A percentile compares a stretch with the other conserved stretches of the same genome.
Evolutionary conservation across 2,329 filamentous ascomycete species (phyloP).

Genomic region (Colletotrichum aenigma): DNA sequence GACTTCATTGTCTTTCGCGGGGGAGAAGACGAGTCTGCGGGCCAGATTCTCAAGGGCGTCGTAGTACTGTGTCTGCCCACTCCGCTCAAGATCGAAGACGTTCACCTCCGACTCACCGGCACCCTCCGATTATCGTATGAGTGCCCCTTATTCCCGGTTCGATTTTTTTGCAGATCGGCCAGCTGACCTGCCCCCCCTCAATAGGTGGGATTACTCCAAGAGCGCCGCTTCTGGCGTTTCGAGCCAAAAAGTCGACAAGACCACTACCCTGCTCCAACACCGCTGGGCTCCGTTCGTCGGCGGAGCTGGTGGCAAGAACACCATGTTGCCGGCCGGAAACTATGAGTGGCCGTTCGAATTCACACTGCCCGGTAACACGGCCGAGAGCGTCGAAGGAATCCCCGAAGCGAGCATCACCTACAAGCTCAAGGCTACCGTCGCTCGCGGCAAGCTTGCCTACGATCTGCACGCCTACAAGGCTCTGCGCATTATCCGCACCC

Average conservation of each 20-base stretch:
- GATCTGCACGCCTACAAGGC: slow-evolving; percentile 83
- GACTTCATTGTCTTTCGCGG: slow-evolving; percentile 83
- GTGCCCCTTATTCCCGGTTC: slow-evolving; percentile 8
- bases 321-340: slow-evolving; percentile 72
- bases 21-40: slow-evolving; percentile 74
- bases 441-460: slow-evolving; percentile 85
- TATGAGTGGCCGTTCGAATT: slow-evolving; percentile 85
- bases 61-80: slow-evolving; percentile 76
- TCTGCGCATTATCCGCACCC: slow-evolving; percentile 76
- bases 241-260: slow-evolving; percentile 63
- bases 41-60: slow-evolving; percentile 74
- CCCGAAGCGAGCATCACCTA: slow-evolving; percentile 88
- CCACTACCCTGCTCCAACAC: slow-evolving; percentile 67
- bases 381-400: slow-evolving; percentile 92
- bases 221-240: slow-evolving; percentile 62
- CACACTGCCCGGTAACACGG: slow-evolving; percentile 71
- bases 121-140: slow-evolving; percentile 72
- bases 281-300: slow-evolving; percentile 72
- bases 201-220: slow-evolving; percentile 56
- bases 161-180: neutral
- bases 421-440: slow-evolving; percentile 87
- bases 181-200: neutral
- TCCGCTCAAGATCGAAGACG: slow-evolving; percentile 72
- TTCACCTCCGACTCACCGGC: slow-evolving; percentile 74
- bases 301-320: slow-evolving; percentile 57